Evolutionary conservation across 1,139 yeast species (phyloP).

Genomic region (Pichia sp.): DNA sequence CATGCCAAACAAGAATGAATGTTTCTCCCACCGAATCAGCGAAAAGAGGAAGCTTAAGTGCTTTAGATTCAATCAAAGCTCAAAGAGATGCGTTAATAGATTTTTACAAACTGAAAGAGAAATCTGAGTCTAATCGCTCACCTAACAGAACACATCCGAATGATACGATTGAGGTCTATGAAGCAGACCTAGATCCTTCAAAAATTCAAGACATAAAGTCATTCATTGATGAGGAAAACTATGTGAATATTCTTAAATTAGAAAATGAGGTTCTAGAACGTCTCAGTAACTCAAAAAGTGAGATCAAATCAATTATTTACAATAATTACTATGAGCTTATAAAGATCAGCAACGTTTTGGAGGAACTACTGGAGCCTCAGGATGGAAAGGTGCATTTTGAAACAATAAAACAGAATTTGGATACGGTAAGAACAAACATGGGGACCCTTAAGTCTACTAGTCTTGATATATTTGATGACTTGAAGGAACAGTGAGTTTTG

Average conservation of each 20-base stretch:
- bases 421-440: slow-evolving; percentile 8
- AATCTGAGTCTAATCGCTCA: not conserved
- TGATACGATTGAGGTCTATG: not conserved
- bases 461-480: slow-evolving; percentile 11
- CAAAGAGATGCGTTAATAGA: slow-evolving; percentile 38
- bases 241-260: slow-evolving; percentile 31
- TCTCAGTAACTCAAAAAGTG: slow-evolving; percentile 38
- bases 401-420: slow-evolving; percentile 6
- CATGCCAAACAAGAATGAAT: not conserved
- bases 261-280: slow-evolving; percentile 36
- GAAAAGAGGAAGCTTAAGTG: not conserved
- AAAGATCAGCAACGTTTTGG: slow-evolving; percentile 37
- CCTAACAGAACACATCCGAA: not conserved
- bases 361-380: slow-evolving; percentile 7
- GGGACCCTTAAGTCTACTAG: slow-evolving; percentile 5
- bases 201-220: slow-evolving; percentile 27
- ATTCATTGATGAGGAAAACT: slow-evolving; percentile 32
- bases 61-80: slow-evolving; percentile 11
- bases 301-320: slow-evolving; percentile 43
- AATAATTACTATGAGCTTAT: slow-evolving; percentile 46
- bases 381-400: slow-evolving; percentile 6
- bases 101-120: slow-evolving; percentile 34
- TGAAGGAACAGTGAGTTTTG: not conserved
- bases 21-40: not conserved
- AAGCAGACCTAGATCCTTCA: slow-evolving; percentile 5